Evolutionary conservation across 805 yeast genomes (phyloP).

Genomic region (Helenozyma baotianmanensis): DNA sequence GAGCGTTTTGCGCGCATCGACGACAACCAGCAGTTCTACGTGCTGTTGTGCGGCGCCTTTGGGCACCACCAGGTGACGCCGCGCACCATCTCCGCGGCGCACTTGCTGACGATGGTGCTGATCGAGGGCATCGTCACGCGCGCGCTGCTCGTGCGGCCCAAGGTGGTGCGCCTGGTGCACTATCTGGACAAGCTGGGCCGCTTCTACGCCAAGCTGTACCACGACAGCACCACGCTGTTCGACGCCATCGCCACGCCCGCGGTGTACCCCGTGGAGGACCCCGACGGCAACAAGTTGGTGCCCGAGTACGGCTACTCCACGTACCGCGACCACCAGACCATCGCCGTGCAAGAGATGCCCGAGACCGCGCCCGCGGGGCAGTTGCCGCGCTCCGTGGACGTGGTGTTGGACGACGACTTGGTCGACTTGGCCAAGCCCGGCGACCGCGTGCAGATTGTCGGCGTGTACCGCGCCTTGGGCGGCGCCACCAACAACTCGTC

Average conservation of each 20-base stretch:
- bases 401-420: conserved; percentile 89
- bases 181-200: conserved; percentile 80
- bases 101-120: conserved; percentile 76
- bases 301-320: conserved; percentile 93
- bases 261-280: conserved; percentile 87
- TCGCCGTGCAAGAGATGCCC: conserved; percentile 95
- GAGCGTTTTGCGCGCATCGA: conserved; percentile 49
- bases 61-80: conserved; percentile 87
- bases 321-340: conserved; percentile 89
- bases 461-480: conserved; percentile 89
- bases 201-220: conserved; percentile 86
- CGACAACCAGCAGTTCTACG: conserved; percentile 60
- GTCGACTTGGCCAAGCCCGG: conserved; percentile 94
- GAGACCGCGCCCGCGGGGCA: conserved; percentile 98
- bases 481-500: conserved; percentile 57
- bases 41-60: conserved; percentile 86
- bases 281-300: conserved; percentile 79
- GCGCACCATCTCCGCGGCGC: conserved; percentile 73
- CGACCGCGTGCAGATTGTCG: conserved; percentile 90
- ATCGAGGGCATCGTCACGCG: conserved; percentile 94
- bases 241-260: conserved; percentile 80
- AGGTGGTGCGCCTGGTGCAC: conserved; percentile 85
- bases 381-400: conserved; percentile 87
- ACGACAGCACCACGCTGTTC: conserved; percentile 88
- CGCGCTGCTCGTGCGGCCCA: conserved; percentile 90